Conservation (phyloP, 1,284 basidiomycete genomes). For the Cystobasidiaceae sp. region DNA sequence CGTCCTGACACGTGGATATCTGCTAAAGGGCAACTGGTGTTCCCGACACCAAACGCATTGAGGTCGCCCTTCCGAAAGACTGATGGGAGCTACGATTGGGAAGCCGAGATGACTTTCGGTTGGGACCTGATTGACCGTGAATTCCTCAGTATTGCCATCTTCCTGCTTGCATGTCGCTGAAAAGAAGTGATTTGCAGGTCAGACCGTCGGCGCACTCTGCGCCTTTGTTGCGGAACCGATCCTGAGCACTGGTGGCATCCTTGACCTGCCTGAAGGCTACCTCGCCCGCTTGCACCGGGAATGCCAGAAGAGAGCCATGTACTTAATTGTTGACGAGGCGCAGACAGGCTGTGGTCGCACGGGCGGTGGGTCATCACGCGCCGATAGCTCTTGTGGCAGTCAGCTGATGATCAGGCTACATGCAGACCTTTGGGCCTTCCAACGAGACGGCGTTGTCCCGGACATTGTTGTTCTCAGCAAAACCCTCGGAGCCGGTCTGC, state of each 20-base stretch:
- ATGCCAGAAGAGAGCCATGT: constrained; percentile 78
- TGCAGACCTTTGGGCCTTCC: constrained; percentile 18
- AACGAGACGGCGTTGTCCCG: not conserved
- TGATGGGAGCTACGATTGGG: constrained; percentile 45
- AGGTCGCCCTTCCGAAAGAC: constrained; percentile 42
- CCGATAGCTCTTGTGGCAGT: not conserved
- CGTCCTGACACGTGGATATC: not conserved
- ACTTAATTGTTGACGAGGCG: constrained; percentile 48
- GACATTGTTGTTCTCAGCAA: constrained; percentile 23
- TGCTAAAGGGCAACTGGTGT: constrained; percentile 2
- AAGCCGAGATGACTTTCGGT: constrained; percentile 44
- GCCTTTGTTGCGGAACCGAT: constrained; percentile 72
- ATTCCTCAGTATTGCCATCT: constrained; percentile 60
- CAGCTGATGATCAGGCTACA: too few relatives aligned
- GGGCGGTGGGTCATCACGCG: not conserved
- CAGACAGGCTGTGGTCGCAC: constrained; percentile 86
- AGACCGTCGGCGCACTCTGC: constrained; percentile 11
- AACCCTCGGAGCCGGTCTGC: constrained; percentile 44
- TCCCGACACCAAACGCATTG: constrained; percentile 13
- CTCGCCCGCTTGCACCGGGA: constrained; percentile 70
- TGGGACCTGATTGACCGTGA: constrained; percentile 44
- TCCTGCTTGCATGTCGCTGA: not conserved
- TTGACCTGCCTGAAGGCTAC: constrained; percentile 76
- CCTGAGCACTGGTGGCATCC: constrained; percentile 66
- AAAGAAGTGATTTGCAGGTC: not conserved